Evolutionary conservation across 2,329 filamentous ascomycete genomes (phyloP), one percentile per base, ranked within the genome.

Genomic region (Lizonia empirigonia): DNA sequence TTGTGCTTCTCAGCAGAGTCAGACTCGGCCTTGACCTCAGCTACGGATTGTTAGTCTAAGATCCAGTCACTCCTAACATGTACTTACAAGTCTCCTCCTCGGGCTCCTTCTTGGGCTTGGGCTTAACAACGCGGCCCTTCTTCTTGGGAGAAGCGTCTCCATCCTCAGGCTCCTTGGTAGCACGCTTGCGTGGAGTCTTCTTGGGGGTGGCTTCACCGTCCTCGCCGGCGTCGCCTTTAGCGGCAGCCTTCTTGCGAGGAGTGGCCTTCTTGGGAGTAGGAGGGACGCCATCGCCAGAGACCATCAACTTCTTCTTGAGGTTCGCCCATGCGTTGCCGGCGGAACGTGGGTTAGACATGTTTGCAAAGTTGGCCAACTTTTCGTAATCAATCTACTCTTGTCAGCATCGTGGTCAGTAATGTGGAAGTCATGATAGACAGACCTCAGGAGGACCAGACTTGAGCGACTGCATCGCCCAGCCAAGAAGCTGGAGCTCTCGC

Each of bases 341-440:
- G 22, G 71, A 74, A 42, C 70, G 65, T 7, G 64, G 63, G 50
- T 74, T 73, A 56, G 60, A 51, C 71, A 74, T 74, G 39, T 67
- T 60, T 26, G 69, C 67, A 30, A 71, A 67, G 4, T 4, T 35
- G 7, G 72, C 72, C 15, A 74, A 68, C 57, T 68, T 71, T 2
- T 67, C 64, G 56, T 69, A 71, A 57, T 74, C 72, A 46, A 74
- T 63, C 72, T 74, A n/a, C n/a, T n/a, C n/a, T n/a, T n/a, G n/a
- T n/a, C n/a, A n/a, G 16, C 12, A 3, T 4, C 7, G n/a, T n/a
- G 38, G 37, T 65, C 5, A 60, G 45, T 44, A n/a, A 32, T 32
- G 24, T 19, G 32, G 5, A 10, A 6, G 15, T 0, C 16, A 32
- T 15, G 18, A 7, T 10, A 19, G 8, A 46, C 57, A 7, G 55